These are phyloP conservation scores for Fusarium sp. DNA, from an alignment of 2,329 filamentous ascomycete genomes.

Conservation along the genomic window DNA sequence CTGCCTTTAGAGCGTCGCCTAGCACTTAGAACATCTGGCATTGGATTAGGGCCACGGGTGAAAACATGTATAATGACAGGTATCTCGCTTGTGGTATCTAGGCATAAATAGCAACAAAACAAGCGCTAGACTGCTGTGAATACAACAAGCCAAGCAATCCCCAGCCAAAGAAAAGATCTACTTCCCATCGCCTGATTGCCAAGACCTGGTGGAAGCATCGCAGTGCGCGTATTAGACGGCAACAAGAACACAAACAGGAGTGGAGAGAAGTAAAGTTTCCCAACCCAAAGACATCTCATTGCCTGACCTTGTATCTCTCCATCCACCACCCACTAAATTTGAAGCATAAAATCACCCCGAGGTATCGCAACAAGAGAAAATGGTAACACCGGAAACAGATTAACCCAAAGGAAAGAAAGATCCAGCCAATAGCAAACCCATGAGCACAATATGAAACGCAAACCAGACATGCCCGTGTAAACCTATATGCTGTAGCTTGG, in stretches of 20 bases:
- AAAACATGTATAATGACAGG: slow-evolving; percentile 29
- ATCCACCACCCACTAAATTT: slow-evolving; percentile 18
- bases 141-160: slow-evolving; percentile 36
- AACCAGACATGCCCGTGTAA: slow-evolving; percentile 37
- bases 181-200: slow-evolving; percentile 18
- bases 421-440: slow-evolving; percentile 13
- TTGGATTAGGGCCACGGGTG: slow-evolving; percentile 14
- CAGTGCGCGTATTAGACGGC: slow-evolving; percentile 20
- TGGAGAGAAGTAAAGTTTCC: slow-evolving; percentile 30
- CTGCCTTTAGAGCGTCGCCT: background rate
- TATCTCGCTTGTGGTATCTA: slow-evolving; percentile 44
- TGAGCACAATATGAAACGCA: slow-evolving; percentile 29
- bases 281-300: slow-evolving; percentile 21
- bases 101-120: slow-evolving; percentile 42
- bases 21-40: slow-evolving; percentile 1
- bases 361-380: slow-evolving; percentile 42
- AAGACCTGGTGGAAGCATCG: slow-evolving; percentile 7
- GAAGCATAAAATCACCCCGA: slow-evolving; percentile 25
- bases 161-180: slow-evolving; percentile 23
- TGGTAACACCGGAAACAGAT: slow-evolving; percentile 28
- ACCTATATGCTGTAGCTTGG: slow-evolving; percentile 36
- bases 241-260: slow-evolving; percentile 25
- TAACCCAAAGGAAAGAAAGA: slow-evolving; percentile 21
- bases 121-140: slow-evolving; percentile 42
- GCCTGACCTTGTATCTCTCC: slow-evolving; percentile 30